phyloP scores from a whole-genome alignment of 345 rosid species.

The Psidium friedrichsthalianum region DNA sequence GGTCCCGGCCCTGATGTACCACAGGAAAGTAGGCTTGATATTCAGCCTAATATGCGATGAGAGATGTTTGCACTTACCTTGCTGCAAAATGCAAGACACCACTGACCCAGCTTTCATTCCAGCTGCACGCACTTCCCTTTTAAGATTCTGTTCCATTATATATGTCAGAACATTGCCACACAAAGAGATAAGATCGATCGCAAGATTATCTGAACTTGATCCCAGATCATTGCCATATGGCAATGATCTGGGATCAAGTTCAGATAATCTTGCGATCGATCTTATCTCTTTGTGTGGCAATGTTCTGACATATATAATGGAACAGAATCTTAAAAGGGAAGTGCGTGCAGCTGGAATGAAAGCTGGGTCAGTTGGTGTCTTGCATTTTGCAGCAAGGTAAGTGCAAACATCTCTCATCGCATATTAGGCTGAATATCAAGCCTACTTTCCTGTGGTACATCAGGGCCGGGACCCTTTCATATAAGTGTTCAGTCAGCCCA shows the following conservation, averaged over 20 bases:
- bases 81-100: slow-evolving; percentile 17
- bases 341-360: slow-evolving; percentile 4
- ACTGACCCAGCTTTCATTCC: background rate
- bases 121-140: slow-evolving; percentile 7
- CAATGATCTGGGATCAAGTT: slow-evolving; percentile 8
- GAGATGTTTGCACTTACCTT: slow-evolving; percentile 18
- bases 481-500: background rate
- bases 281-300: slow-evolving; percentile 19
- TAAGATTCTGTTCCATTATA: slow-evolving; percentile 17
- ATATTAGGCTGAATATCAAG: background rate
- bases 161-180: slow-evolving; percentile 18
- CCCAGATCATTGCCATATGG: slow-evolving; percentile 5
- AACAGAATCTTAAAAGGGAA: slow-evolving; percentile 12
- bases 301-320: slow-evolving; percentile 21
- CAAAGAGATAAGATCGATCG: slow-evolving; percentile 11
- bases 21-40: background rate
- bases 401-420: background rate
- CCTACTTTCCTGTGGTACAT: background rate
- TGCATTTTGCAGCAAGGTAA: slow-evolving; percentile 33
- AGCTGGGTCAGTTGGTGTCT: background rate
- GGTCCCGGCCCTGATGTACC: background rate
- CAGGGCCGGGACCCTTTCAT: background rate
- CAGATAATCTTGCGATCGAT: slow-evolving; percentile 5
- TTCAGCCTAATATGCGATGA: background rate
- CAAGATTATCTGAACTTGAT: slow-evolving; percentile 9